These are phyloP conservation scores for Platanthera guangdongensis DNA, from an alignment of 106 monocot species.

Conservation along the genomic window DNA sequence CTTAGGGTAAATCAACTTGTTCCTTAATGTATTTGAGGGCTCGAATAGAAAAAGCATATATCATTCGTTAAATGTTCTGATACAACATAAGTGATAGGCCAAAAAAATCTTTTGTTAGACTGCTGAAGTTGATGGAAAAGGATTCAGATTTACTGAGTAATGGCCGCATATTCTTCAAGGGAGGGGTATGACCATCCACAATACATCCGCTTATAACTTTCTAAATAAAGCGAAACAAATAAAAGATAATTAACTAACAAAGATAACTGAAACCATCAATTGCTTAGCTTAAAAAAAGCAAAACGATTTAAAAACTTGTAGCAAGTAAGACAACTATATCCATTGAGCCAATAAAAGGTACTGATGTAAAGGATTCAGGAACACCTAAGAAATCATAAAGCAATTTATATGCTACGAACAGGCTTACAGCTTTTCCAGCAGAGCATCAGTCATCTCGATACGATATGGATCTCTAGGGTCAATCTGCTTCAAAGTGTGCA, in stretches of 20 bases:
- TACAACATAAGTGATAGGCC: not conserved
- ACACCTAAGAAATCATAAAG: not conserved
- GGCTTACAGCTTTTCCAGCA: constrained; percentile 78
- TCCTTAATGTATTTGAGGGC: not conserved
- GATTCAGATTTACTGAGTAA: not conserved
- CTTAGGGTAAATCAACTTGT: not conserved
- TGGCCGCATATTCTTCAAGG: no score
- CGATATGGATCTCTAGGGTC: constrained; percentile 76
- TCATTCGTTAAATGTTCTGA: not conserved
- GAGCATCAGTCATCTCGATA: constrained; percentile 74
- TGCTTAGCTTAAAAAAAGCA: not conserved
- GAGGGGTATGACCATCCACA: not conserved
- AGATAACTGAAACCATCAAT: not conserved
- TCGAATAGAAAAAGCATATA: not conserved
- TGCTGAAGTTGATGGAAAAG: not conserved
- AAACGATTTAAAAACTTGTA: not conserved
- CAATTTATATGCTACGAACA: not conserved
- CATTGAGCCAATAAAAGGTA: not conserved
- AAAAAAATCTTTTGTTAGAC: not conserved
- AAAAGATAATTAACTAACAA: not conserved
- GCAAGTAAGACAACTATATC: not conserved
- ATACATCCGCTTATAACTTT: not conserved
- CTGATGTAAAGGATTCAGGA: not conserved
- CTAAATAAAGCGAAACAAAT: not conserved
- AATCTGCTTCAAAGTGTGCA: constrained; percentile 67